These are phyloP conservation scores for Penicillium decumbens DNA, from an alignment of 2,329 filamentous ascomycete genomes.

Conservation along the genomic window DNA sequence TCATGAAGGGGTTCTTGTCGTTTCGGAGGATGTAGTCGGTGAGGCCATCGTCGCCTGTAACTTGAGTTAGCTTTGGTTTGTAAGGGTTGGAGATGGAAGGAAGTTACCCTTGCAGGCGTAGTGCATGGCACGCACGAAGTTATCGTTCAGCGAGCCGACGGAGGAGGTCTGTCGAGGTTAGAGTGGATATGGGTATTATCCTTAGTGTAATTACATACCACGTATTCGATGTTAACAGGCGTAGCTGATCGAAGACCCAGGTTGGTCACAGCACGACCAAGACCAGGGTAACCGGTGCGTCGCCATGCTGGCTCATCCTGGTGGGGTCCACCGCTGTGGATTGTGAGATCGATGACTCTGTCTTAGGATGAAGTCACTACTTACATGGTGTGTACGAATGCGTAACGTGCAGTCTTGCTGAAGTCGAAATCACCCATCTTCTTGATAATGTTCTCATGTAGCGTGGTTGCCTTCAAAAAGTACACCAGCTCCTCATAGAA, in stretches of 20 bases:
- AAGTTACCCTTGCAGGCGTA: constrained; percentile 53
- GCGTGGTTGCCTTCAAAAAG: constrained; percentile 64
- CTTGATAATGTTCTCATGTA: constrained; percentile 60
- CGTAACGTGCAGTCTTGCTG: constrained; percentile 62
- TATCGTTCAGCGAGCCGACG: constrained; percentile 67
- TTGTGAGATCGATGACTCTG: constrained; percentile 8
- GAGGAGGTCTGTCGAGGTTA: constrained; percentile 62
- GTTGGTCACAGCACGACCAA: constrained; percentile 61
- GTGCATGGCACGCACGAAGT: constrained; percentile 60
- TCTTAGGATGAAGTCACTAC: constrained; percentile 28
- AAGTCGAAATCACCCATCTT: constrained; percentile 81
- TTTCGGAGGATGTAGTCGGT: constrained; percentile 42
- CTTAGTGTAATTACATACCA: constrained; percentile 47
- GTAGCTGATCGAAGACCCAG: constrained; percentile 57
- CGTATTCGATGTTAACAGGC: constrained; percentile 65
- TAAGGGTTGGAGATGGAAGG: background rate
- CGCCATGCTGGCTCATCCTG: constrained; percentile 40
- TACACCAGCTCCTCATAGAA: constrained; percentile 68
- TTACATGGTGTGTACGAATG: constrained; percentile 82
- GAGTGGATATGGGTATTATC: constrained; percentile 4
- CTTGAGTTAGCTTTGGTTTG: background rate
- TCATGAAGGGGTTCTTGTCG: constrained; percentile 21
- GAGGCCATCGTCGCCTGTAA: constrained; percentile 46
- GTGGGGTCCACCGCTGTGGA: constrained; percentile 55
- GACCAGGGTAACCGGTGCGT: constrained; percentile 67